Evolutionary conservation across 2,329 filamentous ascomycete genomes (phyloP).

Genomic region (Aspergillus latus): DNA sequence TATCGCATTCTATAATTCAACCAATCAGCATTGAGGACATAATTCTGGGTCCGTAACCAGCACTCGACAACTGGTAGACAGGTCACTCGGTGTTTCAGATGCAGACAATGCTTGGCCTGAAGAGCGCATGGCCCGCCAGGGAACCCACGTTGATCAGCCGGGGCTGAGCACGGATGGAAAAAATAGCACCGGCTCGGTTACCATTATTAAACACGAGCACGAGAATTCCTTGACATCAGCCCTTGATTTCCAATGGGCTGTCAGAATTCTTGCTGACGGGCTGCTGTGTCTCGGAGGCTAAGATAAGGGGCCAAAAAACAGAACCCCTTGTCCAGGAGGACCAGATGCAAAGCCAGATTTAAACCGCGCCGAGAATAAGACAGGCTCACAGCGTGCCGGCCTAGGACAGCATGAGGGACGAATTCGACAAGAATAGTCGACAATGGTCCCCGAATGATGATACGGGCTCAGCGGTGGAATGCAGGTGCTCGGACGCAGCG

Average conservation of each 20-base stretch:
- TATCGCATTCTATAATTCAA: not conserved
- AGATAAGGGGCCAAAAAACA: slow-evolving; percentile 11
- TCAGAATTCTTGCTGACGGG: slow-evolving; percentile 6
- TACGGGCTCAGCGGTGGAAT: slow-evolving; percentile 5
- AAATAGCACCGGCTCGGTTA: slow-evolving; percentile 7
- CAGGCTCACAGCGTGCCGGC: not conserved
- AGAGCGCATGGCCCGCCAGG: slow-evolving; percentile 3
- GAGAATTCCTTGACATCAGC: not conserved
- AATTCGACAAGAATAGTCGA: not conserved
- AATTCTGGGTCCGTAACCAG: not conserved
- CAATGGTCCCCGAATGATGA: slow-evolving; percentile 1
- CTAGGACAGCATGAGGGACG: not conserved
- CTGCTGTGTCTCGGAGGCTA: slow-evolving; percentile 9
- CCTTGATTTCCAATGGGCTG: not conserved
- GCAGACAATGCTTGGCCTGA: slow-evolving; percentile 9
- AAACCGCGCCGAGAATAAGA: not conserved
- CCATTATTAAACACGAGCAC: slow-evolving; percentile 7
- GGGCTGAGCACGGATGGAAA: slow-evolving; percentile 13
- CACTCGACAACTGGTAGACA: slow-evolving; percentile 2
- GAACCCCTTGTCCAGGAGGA: not conserved
- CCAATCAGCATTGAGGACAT: slow-evolving; percentile 12
- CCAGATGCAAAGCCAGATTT: not conserved
- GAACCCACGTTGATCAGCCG: slow-evolving; percentile 7
- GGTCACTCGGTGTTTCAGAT: slow-evolving; percentile 13
- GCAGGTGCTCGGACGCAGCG: not conserved